A percentile compares a stretch with the other conserved stretches of the same genome.
These are phyloP conservation scores for Akebia trifoliata DNA, from an alignment of 164 flowering plant genomes.

Conservation along the genomic window DNA sequence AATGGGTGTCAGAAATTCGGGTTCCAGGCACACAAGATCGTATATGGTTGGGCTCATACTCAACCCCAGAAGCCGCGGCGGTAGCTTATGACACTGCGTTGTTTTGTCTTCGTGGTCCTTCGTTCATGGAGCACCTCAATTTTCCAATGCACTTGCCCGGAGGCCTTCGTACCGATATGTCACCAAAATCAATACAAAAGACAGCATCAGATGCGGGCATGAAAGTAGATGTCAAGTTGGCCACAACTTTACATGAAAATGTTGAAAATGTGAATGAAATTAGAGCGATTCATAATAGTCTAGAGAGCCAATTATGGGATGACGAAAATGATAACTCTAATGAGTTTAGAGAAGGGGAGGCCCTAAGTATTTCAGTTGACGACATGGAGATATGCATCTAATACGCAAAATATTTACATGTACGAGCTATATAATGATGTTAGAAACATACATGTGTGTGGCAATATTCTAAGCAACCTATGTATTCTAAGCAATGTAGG, in stretches of 20 bases:
- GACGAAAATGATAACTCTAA: not conserved
- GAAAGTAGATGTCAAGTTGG: conserved; percentile 42
- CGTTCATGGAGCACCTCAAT: conserved; percentile 32
- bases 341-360: conserved; percentile 7
- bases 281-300: not conserved
- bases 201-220: conserved; percentile 67
- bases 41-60: conserved; percentile 70
- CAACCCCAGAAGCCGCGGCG: conserved; percentile 65
- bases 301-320: conserved; percentile 11
- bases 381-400: conserved; percentile 22
- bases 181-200: conserved; percentile 55
- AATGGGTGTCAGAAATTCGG: conserved; percentile 78
- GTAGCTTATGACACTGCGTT: conserved; percentile 65
- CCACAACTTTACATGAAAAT: not conserved
- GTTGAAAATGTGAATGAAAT: not conserved
- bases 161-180: conserved; percentile 26
- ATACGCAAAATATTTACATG: too few relatives aligned
- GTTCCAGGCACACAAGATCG: conserved; percentile 54
- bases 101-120: conserved; percentile 37
- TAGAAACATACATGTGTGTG: too few relatives aligned
- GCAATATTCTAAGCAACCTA: too few relatives aligned
- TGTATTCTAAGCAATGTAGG: too few relatives aligned
- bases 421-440: too few relatives aligned
- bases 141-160: conserved; percentile 39
- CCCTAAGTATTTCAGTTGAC: conserved; percentile 40